A percentile compares a stretch with the other conserved stretches of the same genome.
phyloP scores from a whole-genome alignment of 768 basidiomycete genomes.

The Podaxis sp. region DNA sequence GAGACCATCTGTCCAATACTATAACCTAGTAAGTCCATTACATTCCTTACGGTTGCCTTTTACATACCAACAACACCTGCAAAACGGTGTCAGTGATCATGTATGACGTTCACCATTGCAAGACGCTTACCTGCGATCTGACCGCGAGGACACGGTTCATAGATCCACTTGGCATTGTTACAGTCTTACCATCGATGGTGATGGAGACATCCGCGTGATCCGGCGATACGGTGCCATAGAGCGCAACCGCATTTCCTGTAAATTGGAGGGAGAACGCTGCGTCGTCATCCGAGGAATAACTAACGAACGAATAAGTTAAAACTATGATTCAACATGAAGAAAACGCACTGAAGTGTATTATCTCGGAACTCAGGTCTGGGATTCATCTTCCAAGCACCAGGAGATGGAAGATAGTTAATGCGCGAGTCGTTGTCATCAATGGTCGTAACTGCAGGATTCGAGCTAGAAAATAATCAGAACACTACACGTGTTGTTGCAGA shows the following conservation, averaged over 20 bases:
- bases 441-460: conserved; percentile 27
- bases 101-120: neutral
- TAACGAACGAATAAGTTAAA: conserved; percentile 20
- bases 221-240: conserved; percentile 55
- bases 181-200: conserved; percentile 39
- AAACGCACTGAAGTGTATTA: conserved; percentile 43
- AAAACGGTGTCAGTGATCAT: conserved; percentile 1
- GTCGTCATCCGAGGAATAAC: conserved; percentile 38
- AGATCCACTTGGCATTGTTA: conserved; percentile 35
- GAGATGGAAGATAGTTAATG: conserved; percentile 39
- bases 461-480: conserved; percentile 16
- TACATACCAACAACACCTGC: conserved; percentile 35
- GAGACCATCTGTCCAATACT: conserved; percentile 45
- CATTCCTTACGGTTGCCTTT: neutral
- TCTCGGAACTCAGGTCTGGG: conserved; percentile 31
- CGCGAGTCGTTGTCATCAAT: conserved; percentile 42
- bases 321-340: neutral
- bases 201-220: conserved; percentile 49
- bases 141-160: conserved; percentile 27
- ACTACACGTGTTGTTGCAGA: neutral
- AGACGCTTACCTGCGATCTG: conserved; percentile 23
- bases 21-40: conserved; percentile 6
- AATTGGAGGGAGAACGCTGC: conserved; percentile 46
- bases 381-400: conserved; percentile 36
- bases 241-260: conserved; percentile 50